Base-by-base conservation (phyloP, 2,329 filamentous ascomycete genomes). In the Cryphonectria japonica region DNA sequence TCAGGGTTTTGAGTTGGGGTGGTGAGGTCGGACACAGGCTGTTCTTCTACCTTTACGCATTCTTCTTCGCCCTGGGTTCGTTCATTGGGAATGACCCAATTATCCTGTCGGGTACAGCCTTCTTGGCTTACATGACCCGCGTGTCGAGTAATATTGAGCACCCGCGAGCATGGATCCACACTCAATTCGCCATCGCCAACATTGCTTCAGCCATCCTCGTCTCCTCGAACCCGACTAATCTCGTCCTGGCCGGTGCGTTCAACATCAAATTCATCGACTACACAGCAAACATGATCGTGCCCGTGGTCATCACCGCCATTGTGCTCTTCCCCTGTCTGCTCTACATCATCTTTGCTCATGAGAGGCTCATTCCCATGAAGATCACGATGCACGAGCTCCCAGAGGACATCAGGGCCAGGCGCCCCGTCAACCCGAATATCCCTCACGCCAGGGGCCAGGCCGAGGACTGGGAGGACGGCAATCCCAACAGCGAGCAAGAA, bases 21-120 rank as follows among this genome's bases (percentile, higher is more conserved):
- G 91, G 91, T 3, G 85, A 88, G 72, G 85, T 86, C n/a, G 92
- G 92, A 0, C 89, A 91, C 71, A 80, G 85, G 37, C 83, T 94
- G 1, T 94, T 91, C 82, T 89, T 93, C 78, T 93, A 91, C 76
- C 87, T 93, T 4, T 93, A 93, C 75, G 80, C 84, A 52, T 93
- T 94, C 82, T 93, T 93, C 82, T 93, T 93, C 73, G 78, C 79
- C 5, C 79, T 93, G 0, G 90, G 90, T 1, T 88, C 82, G 76
- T 91, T 91, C 75, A 90, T 93, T 66, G 92, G 92, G 9, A 94
- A 93, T 71, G 92, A 94, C 74, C 91, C 92, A 0, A 90, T 93
- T 73, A 92, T 93, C 68, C 80, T 93, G 0, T 93, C 91, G 0
- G 92, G 92, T 1, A 94, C 91, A 0, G 87, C 92, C 0, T 93